A percentile compares a stretch with the other conserved stretches of the same genome.
Evolutionary conservation across 169 alveolate genomes (phyloP).

Genomic region (Theileria annulata): DNA sequence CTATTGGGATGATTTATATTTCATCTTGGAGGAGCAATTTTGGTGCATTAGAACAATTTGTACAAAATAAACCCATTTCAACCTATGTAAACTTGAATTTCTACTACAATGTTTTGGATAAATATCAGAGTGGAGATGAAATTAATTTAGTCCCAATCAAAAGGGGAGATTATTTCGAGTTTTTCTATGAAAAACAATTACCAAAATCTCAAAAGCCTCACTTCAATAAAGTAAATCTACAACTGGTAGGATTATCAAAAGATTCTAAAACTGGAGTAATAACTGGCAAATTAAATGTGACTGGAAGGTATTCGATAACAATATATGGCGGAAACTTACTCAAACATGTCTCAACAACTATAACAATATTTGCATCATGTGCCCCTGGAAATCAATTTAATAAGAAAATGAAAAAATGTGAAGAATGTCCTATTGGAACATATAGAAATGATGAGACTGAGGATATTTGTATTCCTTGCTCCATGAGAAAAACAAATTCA

Average conservation of each 20-base stretch:
- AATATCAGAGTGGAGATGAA: conserved; percentile 46
- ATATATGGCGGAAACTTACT: conserved; percentile 47
- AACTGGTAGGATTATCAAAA: conserved; percentile 14
- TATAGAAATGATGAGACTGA: conserved; percentile 52
- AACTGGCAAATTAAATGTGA: conserved; percentile 21
- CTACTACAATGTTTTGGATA: conserved; percentile 28
- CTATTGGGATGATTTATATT: background rate
- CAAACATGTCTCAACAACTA: conserved; percentile 4
- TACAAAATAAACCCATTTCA: conserved; percentile 16
- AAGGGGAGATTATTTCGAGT: conserved; percentile 44
- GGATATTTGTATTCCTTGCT: conserved; percentile 38
- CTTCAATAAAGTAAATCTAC: background rate
- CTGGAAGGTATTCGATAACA: conserved; percentile 23
- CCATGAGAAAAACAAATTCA: background rate
- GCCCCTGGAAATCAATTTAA: conserved; percentile 55
- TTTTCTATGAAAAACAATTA: conserved; percentile 9
- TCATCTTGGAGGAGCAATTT: conserved; percentile 49
- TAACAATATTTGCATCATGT: conserved; percentile 31
- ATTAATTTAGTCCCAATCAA: conserved; percentile 22
- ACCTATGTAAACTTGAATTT: conserved; percentile 29
- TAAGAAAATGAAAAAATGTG: conserved; percentile 13
- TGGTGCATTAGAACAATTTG: conserved; percentile 32
- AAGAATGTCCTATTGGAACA: conserved; percentile 69
- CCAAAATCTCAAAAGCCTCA: background rate
- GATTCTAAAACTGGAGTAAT: conserved; percentile 41